Evolutionary conservation across 805 yeast species (phyloP), one percentile per base, ranked within the genome.

Genomic region (Ogataea chonburiensis): DNA sequence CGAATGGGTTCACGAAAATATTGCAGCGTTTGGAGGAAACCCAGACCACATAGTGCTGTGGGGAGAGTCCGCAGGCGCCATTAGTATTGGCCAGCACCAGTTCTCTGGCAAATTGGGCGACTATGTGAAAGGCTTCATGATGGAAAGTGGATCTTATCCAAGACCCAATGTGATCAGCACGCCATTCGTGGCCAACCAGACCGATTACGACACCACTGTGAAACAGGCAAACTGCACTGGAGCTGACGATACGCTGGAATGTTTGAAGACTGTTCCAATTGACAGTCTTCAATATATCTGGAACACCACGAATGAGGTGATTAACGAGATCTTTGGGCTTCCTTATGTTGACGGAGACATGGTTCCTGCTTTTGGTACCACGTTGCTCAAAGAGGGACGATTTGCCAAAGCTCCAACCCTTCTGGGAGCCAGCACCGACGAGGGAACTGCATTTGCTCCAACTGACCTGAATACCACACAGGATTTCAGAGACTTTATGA

Each of bases 1-100:
- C 15, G 32, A 29, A 8, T 29, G 32, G 32, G 24, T 29, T 3
- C 32, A 29, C 17, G 32, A 29, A 14, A 29, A 29, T 17, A 29
- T 29, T 11, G 18, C 5, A 13, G 24, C 17, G 3, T 29, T 29
- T 14, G 32, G 32, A 4, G 32, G 32, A 7, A 21, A 29, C 18
- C 32, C 32, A 4, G 18, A 29, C 6, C 32, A 29, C 20, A 10
- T 29, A 8, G 32, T 29, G n/a, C 24, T 29, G n/a, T 29, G 32
- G 32, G 32, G 32, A 3, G 32, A 29, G 18, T 29, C 32, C 7
- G 32, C 32, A 3, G 32, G 32, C 6, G 32, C 25, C 4, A 29
- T 29, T 14, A 11, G 24, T 5, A n/a, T 29, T n/a, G 32, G 32
- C 12, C 32, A 20, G 12, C 15, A 19, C n/a, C 32, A 29, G 18